Evolutionary conservation across 2,329 filamentous ascomycete genomes (phyloP).

Genomic region (Mariannaea sp.): DNA sequence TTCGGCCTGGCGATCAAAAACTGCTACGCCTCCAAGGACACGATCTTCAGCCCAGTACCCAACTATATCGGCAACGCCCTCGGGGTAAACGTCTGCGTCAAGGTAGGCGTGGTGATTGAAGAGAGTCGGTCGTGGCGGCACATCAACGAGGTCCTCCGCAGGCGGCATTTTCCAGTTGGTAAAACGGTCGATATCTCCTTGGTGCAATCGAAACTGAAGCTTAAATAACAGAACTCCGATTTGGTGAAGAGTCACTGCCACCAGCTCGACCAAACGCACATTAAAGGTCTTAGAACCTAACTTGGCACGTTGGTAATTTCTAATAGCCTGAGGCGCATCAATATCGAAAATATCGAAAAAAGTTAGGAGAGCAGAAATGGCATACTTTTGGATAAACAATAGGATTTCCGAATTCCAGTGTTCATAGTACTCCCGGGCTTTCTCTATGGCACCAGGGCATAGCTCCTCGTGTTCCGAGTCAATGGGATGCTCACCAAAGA

Average conservation of each 20-base stretch:
- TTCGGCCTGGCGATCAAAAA: conserved; percentile 8
- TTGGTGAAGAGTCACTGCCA: conserved; percentile 17
- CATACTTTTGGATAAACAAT: conserved; percentile 20
- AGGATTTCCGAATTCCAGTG: conserved; percentile 11
- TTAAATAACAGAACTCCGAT: conserved; percentile 12
- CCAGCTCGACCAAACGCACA: conserved; percentile 4
- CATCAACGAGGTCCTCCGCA: not conserved
- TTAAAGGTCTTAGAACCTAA: conserved; percentile 5
- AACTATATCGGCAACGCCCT: conserved; percentile 16
- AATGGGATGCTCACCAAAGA: conserved; percentile 25
- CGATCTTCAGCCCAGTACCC: conserved; percentile 27
- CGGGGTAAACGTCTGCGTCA: conserved; percentile 23
- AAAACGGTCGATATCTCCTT: conserved; percentile 14
- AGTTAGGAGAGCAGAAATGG: not conserved
- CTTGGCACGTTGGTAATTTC: not conserved
- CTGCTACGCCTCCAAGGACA: conserved; percentile 13
- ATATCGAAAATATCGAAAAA: too few relatives aligned
- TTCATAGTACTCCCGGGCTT: not conserved
- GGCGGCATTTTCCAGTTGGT: conserved; percentile 16
- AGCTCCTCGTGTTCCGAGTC: conserved; percentile 21
- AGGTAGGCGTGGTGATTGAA: conserved; percentile 20
- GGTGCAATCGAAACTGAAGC: conserved; percentile 13
- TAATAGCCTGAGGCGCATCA: not conserved
- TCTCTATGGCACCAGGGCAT: conserved; percentile 10
- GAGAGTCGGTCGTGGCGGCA: conserved; percentile 12